Base-by-base conservation (phyloP, 306 rosid species). In the Pueraria montana region DNA sequence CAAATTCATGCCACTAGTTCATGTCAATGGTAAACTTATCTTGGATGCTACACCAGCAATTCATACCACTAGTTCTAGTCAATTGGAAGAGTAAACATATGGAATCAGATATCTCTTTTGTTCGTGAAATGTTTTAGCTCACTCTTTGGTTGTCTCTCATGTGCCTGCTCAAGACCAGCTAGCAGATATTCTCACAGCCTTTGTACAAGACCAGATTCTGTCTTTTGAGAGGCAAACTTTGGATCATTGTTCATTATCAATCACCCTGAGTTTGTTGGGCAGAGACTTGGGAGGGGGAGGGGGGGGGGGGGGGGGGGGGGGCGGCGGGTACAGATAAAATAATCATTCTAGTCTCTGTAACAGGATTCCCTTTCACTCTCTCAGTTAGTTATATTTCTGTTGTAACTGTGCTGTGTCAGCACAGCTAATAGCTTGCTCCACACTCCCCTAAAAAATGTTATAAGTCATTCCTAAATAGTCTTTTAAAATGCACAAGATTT, bases 371-470 rank as follows among this genome's bases (percentile, higher is more conserved):
- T 34, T 34, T 34, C 40, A 9, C 21, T 23, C 66, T 62, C 68
- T 14, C 65, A 1, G 4, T 62, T 14, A 6, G 43, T 38, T 38
- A 62, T 56, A 59, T 24, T 24, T 14, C 68, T 27, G 11, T 30
- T 27, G 65, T 16, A 62, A 13, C 40, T 62, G 18, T 61, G 40
- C 38, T 27, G 20, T 14, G 20, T 14, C 21, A 27, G 9, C 20
- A 27, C 40, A 27, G 68, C 68, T 62, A 62, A 14, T 62, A 62
- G 62, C 27, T 55, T 55, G 62, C 62, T 20, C 14, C 27, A 55
- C 5, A 55, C 62, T 18, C 26, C 20, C 26, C 20, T 55, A 8
- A 20, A 8, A 20, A 55, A 55, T 18, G 27, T 55, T 55, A 55
- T 55, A 18, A 53, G 6, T 21, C 17, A 21, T 58, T 58, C 32